Percentiles rank a stretch among this genome's conserved stretches.
Conservation (phyloP, 345 rosid species). For the Hirschfeldia incana region DNA sequence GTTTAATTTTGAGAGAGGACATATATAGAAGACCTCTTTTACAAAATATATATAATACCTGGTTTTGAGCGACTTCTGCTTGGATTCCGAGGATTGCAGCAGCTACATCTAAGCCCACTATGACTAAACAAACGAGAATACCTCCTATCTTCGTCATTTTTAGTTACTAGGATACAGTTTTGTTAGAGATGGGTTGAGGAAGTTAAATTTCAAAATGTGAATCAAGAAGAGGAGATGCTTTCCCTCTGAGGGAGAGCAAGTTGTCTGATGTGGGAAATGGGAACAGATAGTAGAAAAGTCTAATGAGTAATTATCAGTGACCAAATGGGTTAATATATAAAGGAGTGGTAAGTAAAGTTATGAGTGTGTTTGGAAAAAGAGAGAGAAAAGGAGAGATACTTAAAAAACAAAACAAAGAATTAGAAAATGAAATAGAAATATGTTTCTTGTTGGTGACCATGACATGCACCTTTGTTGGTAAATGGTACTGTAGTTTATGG, state of each 20-base stretch:
- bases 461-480: not conserved
- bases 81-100: constrained; percentile 91
- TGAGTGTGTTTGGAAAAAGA: constrained; percentile 1
- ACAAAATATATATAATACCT: constrained; percentile 38
- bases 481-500: not conserved
- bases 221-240: constrained; percentile 26
- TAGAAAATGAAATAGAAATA: constrained; percentile 8
- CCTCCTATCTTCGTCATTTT: constrained; percentile 66
- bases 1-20: not conserved
- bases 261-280: constrained; percentile 18
- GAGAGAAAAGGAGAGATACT: not conserved
- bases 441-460: constrained; percentile 10
- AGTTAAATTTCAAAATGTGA: not conserved
- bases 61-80: constrained; percentile 85
- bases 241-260: constrained; percentile 8
- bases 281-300: constrained; percentile 10
- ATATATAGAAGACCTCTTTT: not conserved
- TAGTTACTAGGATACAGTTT: constrained; percentile 6
- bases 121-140: constrained; percentile 66
- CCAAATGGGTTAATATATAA: constrained; percentile 21
- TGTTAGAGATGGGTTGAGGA: not conserved
- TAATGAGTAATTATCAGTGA: constrained; percentile 23
- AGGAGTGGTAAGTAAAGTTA: constrained; percentile 16
- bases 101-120: constrained; percentile 72
- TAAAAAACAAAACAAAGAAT: not conserved